Evolutionary conservation across 495 filamentous ascomycete species (phyloP).

Genomic region (Penicillium odoratum): DNA sequence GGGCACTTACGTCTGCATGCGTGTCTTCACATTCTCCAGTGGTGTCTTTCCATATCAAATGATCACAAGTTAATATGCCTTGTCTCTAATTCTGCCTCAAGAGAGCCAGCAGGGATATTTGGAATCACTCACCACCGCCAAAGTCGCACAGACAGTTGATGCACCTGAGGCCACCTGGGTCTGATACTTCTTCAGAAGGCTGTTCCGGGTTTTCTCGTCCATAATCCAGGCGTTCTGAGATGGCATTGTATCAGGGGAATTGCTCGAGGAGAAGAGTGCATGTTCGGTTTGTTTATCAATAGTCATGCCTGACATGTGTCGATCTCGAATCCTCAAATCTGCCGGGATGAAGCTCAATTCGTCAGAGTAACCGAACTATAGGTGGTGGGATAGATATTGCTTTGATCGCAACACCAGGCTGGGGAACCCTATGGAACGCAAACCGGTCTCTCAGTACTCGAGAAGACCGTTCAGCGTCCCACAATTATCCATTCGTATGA

Average conservation of each 20-base stretch:
- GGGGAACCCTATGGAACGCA: slow-evolving; percentile 56
- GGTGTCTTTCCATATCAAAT: slow-evolving; percentile 34
- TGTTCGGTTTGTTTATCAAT: slow-evolving; percentile 45
- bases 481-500: slow-evolving; percentile 45
- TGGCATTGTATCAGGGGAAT: slow-evolving; percentile 35
- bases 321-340: slow-evolving; percentile 17
- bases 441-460: slow-evolving; percentile 51
- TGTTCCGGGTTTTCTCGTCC: slow-evolving; percentile 42
- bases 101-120: not conserved
- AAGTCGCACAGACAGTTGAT: slow-evolving; percentile 45
- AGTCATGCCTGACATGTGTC: slow-evolving; percentile 44
- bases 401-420: slow-evolving; percentile 27
- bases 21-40: slow-evolving; percentile 51
- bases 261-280: slow-evolving; percentile 37
- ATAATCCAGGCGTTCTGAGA: slow-evolving; percentile 38
- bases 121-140: slow-evolving; percentile 43
- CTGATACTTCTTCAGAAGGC: slow-evolving; percentile 45
- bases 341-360: not conserved
- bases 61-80: not conserved
- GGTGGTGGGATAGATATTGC: not conserved
- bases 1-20: slow-evolving; percentile 49
- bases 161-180: slow-evolving; percentile 48
- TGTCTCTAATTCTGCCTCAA: not conserved
- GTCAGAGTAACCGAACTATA: slow-evolving; percentile 7
- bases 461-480: slow-evolving; percentile 55